Percentiles rank a stretch among this genome's conserved stretches.
These are phyloP conservation scores for Scedosporium apiospermum DNA, from an alignment of 2,329 filamentous ascomycete species.

Conservation along the genomic window DNA sequence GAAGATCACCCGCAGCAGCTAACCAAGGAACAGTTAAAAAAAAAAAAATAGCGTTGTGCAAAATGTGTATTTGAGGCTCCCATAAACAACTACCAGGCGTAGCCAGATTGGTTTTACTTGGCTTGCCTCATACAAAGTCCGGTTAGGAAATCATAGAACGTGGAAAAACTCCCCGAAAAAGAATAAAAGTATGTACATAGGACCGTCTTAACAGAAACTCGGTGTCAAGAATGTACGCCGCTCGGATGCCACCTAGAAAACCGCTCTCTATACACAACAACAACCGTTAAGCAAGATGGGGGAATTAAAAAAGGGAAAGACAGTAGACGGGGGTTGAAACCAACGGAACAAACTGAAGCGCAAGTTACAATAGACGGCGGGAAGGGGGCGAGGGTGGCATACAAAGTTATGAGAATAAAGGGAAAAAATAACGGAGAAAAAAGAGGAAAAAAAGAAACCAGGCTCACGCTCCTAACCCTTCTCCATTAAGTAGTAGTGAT, in stretches of 20 bases:
- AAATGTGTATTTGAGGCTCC: neutral
- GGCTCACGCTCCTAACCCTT: neutral
- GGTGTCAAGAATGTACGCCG: neutral
- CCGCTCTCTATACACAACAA: constrained; percentile 4
- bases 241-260: constrained; percentile 3
- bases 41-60: neutral
- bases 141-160: neutral
- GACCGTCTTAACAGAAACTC: neutral
- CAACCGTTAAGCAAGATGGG: constrained; percentile 7
- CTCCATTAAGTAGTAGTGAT: neutral
- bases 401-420: neutral
- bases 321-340: neutral
- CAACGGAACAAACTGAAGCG: neutral
- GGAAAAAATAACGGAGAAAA: neutral
- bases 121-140: neutral
- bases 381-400: neutral
- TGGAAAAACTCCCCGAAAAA: neutral
- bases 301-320: neutral
- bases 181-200: neutral
- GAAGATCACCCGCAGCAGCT: neutral
- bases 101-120: neutral
- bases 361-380: neutral
- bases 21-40: neutral
- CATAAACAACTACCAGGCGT: neutral
- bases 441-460: neutral